Base-by-base conservation (phyloP, 441 rosid genomes). In the Populus tomentosa region DNA sequence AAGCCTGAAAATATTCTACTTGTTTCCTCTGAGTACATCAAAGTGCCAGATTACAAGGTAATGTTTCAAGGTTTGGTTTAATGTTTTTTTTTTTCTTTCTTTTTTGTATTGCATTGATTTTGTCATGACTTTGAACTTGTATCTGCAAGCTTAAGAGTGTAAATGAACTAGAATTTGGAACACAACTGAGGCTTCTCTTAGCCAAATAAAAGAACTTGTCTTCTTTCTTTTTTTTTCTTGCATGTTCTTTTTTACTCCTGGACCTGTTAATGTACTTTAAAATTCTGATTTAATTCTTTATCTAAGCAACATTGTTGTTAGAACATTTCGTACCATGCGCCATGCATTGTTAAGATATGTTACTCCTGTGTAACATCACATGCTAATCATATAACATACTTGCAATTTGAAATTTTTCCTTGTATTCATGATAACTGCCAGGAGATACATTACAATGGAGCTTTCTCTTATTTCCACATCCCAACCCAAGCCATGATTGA, bases 1-100 rank as follows among this genome's bases (percentile, higher is more conserved):
- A 95, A 95, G 91, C 98, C 98, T 26, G 98, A 95, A 84, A 95
- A 95, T 82, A 89, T 93, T 80, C 93, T 95, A 74, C 86, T 95
- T 63, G 95, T 91, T 40, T 93, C 99, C 1, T 77, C 98, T 35
- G 99, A 93, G n/a, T 90, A 85, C 82, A 83, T 95, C 72, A 93
- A 90, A 86, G 89, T 92, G 53, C 98, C 98, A 33, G 98, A 92
- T 77, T 90, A 88, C 70, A 93, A 88, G 95, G 98, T 93, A 85
- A 72, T 38, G 30, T 42, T 72, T 70, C 61, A 67, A 33, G 4
- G 40, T 67, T 74, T 73, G 20, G 67, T 66, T 11, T 64, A 66
- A 40, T 40, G 50, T 40, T 40, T 40, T 40, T 65, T 69, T 35
- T 67, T 35, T 26, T 35, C 42, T 69, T 24, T 11, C 75, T 75